These are phyloP conservation scores for Plasmodium gaboni DNA, from an alignment of 169 alveolate species.

Conservation along the genomic window DNA sequence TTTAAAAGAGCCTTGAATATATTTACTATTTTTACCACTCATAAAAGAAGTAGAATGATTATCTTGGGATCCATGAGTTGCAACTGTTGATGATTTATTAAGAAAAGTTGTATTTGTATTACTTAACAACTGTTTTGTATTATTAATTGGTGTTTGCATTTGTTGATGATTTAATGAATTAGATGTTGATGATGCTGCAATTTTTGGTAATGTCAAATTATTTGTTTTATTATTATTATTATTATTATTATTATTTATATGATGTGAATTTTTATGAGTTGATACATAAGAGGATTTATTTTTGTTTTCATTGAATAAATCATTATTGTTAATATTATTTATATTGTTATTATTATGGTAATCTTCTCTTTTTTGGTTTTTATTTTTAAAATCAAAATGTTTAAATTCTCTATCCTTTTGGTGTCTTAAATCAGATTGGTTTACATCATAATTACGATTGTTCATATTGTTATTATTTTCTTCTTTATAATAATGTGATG, in stretches of 20 bases:
- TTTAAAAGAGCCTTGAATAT: constrained; percentile 31
- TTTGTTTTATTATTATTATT: constrained; percentile 35
- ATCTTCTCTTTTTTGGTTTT: constrained; percentile 50
- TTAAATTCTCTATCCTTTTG: constrained; percentile 59
- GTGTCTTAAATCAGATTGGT: constrained; percentile 27
- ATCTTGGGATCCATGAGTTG: constrained; percentile 12
- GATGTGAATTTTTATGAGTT: constrained; percentile 32
- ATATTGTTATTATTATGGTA: neutral
- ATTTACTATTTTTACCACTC: constrained; percentile 31
- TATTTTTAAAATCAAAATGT: constrained; percentile 52
- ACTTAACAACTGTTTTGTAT: constrained; percentile 19
- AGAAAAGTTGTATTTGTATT: constrained; percentile 25
- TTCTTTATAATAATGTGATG: neutral
- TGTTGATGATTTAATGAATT: constrained; percentile 13
- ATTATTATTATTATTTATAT: constrained; percentile 12
- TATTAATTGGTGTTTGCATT: constrained; percentile 9
- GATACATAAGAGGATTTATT: constrained; percentile 16
- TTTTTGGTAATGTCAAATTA: constrained; percentile 41
- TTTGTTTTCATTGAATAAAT: constrained; percentile 41
- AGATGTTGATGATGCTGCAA: constrained; percentile 12
- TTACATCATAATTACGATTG: constrained; percentile 23
- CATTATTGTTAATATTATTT: neutral
- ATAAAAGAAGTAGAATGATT: constrained; percentile 13
- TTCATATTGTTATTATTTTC: neutral
- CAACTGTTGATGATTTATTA: constrained; percentile 14